A percentile compares a stretch with the other conserved stretches of the same genome.
Evolutionary conservation across 495 filamentous ascomycete genomes (phyloP).

Genomic region (Penicillium goetzii): DNA sequence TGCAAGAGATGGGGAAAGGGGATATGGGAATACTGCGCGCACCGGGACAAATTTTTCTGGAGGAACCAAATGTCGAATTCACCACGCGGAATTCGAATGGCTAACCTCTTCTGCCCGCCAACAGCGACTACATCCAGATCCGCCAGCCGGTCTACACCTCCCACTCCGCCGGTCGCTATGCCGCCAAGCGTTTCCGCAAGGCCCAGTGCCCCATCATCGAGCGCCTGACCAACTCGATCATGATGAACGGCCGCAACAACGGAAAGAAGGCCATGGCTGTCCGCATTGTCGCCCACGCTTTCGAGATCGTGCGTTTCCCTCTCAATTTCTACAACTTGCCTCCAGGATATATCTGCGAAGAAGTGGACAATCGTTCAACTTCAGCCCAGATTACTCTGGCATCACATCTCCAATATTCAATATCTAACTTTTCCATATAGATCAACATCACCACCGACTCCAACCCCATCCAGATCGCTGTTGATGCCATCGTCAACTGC

Average conservation of each 20-base stretch:
- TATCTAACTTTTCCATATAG: conserved; percentile 46
- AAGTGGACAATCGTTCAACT: not conserved
- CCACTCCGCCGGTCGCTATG: conserved; percentile 98
- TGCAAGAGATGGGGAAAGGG: not conserved
- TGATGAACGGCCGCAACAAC: conserved; percentile 99
- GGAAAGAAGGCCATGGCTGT: conserved; percentile 99
- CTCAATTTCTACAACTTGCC: not conserved
- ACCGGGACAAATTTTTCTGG: conserved; percentile 20
- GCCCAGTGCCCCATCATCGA: conserved; percentile 99
- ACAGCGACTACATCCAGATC: conserved; percentile 99
- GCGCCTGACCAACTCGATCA: conserved; percentile 99
- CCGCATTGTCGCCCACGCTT: conserved; percentile 97
- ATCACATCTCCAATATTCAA: not conserved
- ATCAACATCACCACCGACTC: conserved; percentile 99
- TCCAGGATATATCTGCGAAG: not conserved
- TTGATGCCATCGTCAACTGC: conserved; percentile 99
- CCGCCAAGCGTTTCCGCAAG: conserved; percentile 99
- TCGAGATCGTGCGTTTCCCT: conserved; percentile 86
- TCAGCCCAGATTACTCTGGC: not conserved
- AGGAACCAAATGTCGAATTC: conserved; percentile 11
- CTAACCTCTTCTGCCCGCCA: conserved; percentile 24
- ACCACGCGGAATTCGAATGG: conserved; percentile 11
- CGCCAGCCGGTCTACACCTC: conserved; percentile 96
- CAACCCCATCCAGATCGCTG: conserved; percentile 99
- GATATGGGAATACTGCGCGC: not conserved